phyloP scores from a whole-genome alignment of 2,329 filamentous ascomycete species.

The Penicillium fuscoglaucum region DNA sequence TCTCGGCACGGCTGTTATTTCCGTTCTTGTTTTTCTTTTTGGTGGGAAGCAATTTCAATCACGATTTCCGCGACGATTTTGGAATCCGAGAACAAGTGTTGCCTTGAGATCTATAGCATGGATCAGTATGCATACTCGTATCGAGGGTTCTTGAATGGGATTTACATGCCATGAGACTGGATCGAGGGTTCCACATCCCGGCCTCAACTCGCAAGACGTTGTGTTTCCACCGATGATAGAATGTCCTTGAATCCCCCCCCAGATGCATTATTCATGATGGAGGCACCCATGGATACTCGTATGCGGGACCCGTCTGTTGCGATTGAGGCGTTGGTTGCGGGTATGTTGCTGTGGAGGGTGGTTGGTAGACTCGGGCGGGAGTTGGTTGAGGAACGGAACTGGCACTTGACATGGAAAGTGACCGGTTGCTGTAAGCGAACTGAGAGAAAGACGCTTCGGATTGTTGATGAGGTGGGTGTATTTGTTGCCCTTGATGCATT shows the following conservation, averaged over 20 bases:
- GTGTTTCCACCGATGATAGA: neutral
- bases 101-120: neutral
- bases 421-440: constrained; percentile 19
- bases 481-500: constrained; percentile 10
- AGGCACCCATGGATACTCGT: constrained; percentile 18
- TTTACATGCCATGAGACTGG: neutral
- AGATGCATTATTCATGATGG: constrained; percentile 9
- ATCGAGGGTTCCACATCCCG: neutral
- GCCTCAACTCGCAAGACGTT: neutral
- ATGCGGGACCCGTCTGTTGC: constrained; percentile 16
- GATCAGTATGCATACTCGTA: neutral
- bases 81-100: neutral
- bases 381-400: constrained; percentile 7
- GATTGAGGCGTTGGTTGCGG: constrained; percentile 1
- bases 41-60: neutral
- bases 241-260: neutral
- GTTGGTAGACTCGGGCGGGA: constrained; percentile 13
- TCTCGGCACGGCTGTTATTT: neutral
- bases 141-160: too few relatives aligned
- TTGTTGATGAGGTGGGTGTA: constrained; percentile 19
- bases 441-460: constrained; percentile 24
- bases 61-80: neutral
- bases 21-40: neutral
- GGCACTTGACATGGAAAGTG: constrained; percentile 17
- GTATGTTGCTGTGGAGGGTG: constrained; percentile 10